Evolutionary conservation across 768 basidiomycete genomes (phyloP), one percentile per base, ranked within the genome.

Genomic region (Auriscalpium orientale): DNA sequence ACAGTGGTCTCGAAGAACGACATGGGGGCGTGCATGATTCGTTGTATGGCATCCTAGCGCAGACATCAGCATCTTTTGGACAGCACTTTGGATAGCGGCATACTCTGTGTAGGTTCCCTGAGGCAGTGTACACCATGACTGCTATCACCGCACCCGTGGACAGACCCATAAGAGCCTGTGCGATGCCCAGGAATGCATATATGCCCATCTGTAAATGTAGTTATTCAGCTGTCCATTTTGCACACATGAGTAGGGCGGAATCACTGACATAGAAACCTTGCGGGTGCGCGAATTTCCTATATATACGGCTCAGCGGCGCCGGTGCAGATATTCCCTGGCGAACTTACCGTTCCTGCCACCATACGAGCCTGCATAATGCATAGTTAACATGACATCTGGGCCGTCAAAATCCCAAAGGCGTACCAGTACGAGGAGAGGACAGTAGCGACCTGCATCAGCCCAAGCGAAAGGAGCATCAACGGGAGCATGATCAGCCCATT

Each of bases 1-100:
- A 85, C 84, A 6, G 88, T 90, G 1, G 85, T 92, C 65, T 95
- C 93, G 65, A 92, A 95, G 73, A 92, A 94, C 8, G 82, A 83
- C 85, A 91, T 92, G 0, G 91, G 91, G 0, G 91, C 89, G 66
- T 84, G 81, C 79, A 95, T 80, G 49, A 93, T 79, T 20, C 85
- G 80, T 8, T 74, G 70, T 54, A 89, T 79, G 6, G 89, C 83
- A 57, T 70, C 71, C 83, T 85, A 60, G 55, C 33, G 9, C 15
- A 11, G 20, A 8, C 47, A 38, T 46, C 20, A 28, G 48, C 18
- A 43, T 2, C 3, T n/a, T n/a, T n/a, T n/a, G n/a, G n/a, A n/a
- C n/a, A n/a, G n/a, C n/a, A n/a, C n/a, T n/a, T n/a, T n/a, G n/a
- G n/a, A n/a, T n/a, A n/a, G n/a, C n/a, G n/a, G 62, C 77, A 35